Evolutionary conservation across 2,329 filamentous ascomycete species (phyloP).

Genomic region (Ceratocystis cubensis): DNA sequence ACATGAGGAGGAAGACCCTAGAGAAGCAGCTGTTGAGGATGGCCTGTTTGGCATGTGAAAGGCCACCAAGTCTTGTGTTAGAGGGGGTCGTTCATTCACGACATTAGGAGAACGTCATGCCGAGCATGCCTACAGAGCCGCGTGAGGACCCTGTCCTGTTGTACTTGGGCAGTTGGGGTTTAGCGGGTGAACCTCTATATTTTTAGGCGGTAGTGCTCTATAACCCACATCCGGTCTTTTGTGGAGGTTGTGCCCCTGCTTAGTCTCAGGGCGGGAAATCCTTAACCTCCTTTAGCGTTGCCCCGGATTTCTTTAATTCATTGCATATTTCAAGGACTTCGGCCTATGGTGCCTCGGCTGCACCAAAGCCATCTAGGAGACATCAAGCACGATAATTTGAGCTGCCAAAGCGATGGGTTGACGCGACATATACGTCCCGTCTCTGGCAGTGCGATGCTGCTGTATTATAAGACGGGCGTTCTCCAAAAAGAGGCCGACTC

Average conservation of each 20-base stretch:
- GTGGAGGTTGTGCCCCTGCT: conserved; percentile 1
- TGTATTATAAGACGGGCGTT: background rate
- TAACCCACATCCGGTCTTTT: background rate
- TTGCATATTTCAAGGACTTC: background rate
- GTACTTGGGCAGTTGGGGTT: background rate
- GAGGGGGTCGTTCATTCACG: background rate
- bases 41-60: conserved; percentile 3
- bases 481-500: background rate
- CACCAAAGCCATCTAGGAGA: background rate
- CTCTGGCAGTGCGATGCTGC: background rate
- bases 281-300: background rate
- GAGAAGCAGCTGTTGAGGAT: background rate
- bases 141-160: background rate
- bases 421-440: no score
- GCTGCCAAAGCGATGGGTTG: background rate
- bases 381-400: background rate
- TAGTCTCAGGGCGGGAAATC: background rate
- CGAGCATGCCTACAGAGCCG: conserved; percentile 6
- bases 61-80: background rate
- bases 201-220: background rate
- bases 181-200: background rate
- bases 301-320: background rate
- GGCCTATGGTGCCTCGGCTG: background rate
- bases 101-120: background rate
- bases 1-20: background rate